These are phyloP conservation scores for Penicillium paxilli DNA, from an alignment of 495 filamentous ascomycete genomes.

Conservation along the genomic window DNA sequence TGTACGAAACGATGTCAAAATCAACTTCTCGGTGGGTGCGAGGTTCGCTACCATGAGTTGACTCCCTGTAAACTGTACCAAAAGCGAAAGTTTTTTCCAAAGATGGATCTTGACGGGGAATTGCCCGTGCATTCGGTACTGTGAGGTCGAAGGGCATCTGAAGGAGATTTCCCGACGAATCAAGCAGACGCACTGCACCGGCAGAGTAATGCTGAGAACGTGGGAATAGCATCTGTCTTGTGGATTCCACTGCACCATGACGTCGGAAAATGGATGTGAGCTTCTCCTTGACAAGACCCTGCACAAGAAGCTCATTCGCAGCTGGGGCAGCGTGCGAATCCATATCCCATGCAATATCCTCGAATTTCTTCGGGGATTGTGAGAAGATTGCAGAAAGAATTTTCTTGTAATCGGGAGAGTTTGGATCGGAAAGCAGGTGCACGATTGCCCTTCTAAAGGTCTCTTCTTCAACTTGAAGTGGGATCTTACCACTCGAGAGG, in stretches of 20 bases:
- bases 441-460: slow-evolving; percentile 79
- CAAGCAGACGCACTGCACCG: slow-evolving; percentile 73
- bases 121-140: slow-evolving; percentile 78
- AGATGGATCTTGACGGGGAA: slow-evolving; percentile 70
- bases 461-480: slow-evolving; percentile 88
- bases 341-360: slow-evolving; percentile 88
- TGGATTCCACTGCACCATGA: slow-evolving; percentile 85
- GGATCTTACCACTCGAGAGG: slow-evolving; percentile 82
- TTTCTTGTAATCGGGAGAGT: slow-evolving; percentile 85
- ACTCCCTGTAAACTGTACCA: slow-evolving; percentile 84
- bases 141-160: slow-evolving; percentile 93
- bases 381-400: slow-evolving; percentile 84
- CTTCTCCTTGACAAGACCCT: slow-evolving; percentile 72
- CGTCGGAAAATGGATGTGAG: slow-evolving; percentile 80
- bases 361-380: slow-evolving; percentile 68
- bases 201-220: slow-evolving; percentile 74
- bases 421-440: slow-evolving; percentile 71
- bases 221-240: slow-evolving; percentile 75
- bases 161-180: slow-evolving; percentile 77
- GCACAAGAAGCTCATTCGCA: slow-evolving; percentile 67
- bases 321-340: slow-evolving; percentile 51
- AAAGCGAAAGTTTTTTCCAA: slow-evolving; percentile 83
- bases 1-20: slow-evolving; percentile 86
- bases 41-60: slow-evolving; percentile 73
- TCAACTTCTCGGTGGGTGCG: slow-evolving; percentile 85